Conservation (phyloP, 257 asterid genomes). For the Fraxinus quadrangulata region DNA sequence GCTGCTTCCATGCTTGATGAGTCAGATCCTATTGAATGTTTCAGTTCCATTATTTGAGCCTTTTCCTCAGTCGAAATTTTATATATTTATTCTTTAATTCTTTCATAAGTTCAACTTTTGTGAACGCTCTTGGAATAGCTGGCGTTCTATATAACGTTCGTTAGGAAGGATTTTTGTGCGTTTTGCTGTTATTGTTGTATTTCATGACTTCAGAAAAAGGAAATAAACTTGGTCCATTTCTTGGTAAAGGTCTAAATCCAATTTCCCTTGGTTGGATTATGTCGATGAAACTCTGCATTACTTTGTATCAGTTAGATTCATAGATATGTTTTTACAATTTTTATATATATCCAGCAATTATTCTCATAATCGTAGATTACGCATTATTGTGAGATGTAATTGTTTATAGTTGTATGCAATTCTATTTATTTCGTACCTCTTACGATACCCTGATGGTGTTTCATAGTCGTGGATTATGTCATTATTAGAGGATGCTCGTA, state of each 20-base stretch:
- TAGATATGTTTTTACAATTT: not conserved
- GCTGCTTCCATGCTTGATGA: conserved; percentile 96
- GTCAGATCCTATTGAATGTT: conserved; percentile 83
- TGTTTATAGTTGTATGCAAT: too few relatives aligned
- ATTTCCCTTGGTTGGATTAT: too few relatives aligned
- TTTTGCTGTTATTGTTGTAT: not conserved
- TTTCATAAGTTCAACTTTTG: conserved; percentile 29
- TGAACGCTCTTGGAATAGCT: conserved; percentile 11
- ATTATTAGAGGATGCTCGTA: not conserved
- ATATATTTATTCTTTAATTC: conserved; percentile 65
- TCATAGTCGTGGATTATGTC: not conserved
- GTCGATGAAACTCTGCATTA: not conserved
- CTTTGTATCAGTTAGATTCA: too few relatives aligned
- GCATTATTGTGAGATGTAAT: not conserved
- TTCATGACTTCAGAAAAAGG: not conserved
- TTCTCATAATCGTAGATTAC: not conserved
- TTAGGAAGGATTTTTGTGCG: not conserved
- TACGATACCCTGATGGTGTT: too few relatives aligned
- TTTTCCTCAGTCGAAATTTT: not conserved
- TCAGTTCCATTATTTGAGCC: conserved; percentile 61
- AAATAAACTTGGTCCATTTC: not conserved
- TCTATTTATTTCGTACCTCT: too few relatives aligned
- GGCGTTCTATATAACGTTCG: conserved; percentile 3
- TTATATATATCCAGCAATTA: not conserved
- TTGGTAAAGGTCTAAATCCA: not conserved